phyloP scores from a whole-genome alignment of 495 filamentous ascomycete genomes.

The Penicillium canescens region DNA sequence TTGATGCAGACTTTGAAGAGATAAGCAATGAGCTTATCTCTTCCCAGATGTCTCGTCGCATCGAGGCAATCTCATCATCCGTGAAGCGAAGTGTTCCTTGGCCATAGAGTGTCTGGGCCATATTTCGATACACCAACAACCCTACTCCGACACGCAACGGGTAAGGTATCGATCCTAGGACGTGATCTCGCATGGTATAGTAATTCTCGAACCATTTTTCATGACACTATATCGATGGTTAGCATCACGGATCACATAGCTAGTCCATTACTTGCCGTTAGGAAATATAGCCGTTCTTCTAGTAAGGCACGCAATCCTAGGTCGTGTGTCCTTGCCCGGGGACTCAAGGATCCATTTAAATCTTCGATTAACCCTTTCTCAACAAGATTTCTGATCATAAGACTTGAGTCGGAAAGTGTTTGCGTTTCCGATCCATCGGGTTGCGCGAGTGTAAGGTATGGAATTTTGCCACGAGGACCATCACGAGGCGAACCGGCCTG shows the following conservation, averaged over 20 bases:
- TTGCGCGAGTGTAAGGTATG: constrained; percentile 42
- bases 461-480: constrained; percentile 61
- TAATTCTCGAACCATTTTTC: constrained; percentile 60
- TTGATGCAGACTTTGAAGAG: constrained; percentile 31
- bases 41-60: constrained; percentile 55
- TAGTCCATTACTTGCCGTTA: constrained; percentile 31
- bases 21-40: no score
- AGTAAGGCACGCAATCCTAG: constrained; percentile 52
- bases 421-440: constrained; percentile 11
- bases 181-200: constrained; percentile 57
- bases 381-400: constrained; percentile 52
- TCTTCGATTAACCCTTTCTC: constrained; percentile 43
- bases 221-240: constrained; percentile 11
- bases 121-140: constrained; percentile 45
- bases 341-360: constrained; percentile 45
- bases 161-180: constrained; percentile 49
- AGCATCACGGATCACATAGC: background rate
- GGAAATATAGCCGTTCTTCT: constrained; percentile 64
- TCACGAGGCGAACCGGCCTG: constrained; percentile 40
- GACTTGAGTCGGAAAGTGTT: constrained; percentile 46
- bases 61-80: constrained; percentile 44
- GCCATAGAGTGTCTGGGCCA: constrained; percentile 42
- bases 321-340: constrained; percentile 43
- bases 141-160: constrained; percentile 56
- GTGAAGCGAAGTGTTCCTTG: constrained; percentile 57